Evolutionary conservation across 1,284 basidiomycete species (phyloP), one percentile per base, ranked within the genome.

Genomic region (Microbotryomycetes sp.): DNA sequence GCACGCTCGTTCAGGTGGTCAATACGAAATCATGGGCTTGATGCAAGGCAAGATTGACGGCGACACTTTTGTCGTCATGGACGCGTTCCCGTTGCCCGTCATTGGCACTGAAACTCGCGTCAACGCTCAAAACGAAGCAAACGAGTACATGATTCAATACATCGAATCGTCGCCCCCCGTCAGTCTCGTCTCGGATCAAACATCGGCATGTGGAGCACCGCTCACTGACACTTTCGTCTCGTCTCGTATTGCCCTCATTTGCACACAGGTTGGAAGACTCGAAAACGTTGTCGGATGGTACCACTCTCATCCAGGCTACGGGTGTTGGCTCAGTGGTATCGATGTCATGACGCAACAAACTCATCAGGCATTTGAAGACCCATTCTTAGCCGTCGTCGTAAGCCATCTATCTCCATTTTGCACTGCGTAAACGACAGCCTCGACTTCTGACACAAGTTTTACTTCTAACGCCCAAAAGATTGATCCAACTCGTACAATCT

Each of bases 51-150:
- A 96, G 77, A 86, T 97, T 26, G 81, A 92, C 49, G 89, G 87
- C 7, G 83, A 83, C 63, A 83, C 90, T 0, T 83, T 97, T 60
- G 88, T 97, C 60, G 85, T 98, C 70, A 87, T 96, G 83, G 96
- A 98, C 76, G 90, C 89, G 3, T 97, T 97, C 68, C 93, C 96
- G 3, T 80, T 98, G 3, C 94, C 94, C 1, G 96, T 98, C 1
- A 90, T 97, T 75, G 94, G 94, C n/a, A 98, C 96, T 0, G 94
- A 99, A 77, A 98, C 96, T 51, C 85, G 94, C 59, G 94, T 99
- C 47, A 98, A 97, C 74, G 96, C 96, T 9, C 88, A 88, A 28
- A 88, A 87, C 74, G 93, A 97, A 77, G 94, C 94, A 31, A 89
- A 93, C 74, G 96, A 97, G 77, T 98, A 94, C 79, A 97, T 97